Base-by-base conservation (phyloP, 2,329 filamentous ascomycete genomes). In the Aspergillus vadensis region DNA sequence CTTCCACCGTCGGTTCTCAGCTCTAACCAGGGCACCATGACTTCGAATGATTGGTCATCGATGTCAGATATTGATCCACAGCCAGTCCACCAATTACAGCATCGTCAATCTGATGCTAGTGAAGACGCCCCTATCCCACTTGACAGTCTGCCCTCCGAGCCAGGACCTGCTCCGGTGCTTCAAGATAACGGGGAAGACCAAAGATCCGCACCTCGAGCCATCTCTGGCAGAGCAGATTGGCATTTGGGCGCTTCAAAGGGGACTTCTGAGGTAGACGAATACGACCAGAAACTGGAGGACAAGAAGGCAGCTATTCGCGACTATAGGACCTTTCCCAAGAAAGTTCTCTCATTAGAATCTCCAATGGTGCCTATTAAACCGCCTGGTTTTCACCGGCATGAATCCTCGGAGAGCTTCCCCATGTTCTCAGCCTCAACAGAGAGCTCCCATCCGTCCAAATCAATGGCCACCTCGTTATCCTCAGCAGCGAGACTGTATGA, bases 361-460 rank as follows among this genome's bases (percentile, higher is more conserved):
- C 67, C 74, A 21, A 65, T 72, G 19, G 70, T 71, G 19, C 59
- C 66, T 14, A 70, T 60, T 41, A 70, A 70, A 50, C 70, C 68
- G 65, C 70, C 74, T 61, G 68, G 68, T 65, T 76, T 76, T 67
- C 81, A 63, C 69, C 80, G 83, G 38, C 83, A 85, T 66, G 81
- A 86, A 65, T 88, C 85, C 23, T 80, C 82, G 6, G 86, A 88
- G 63, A 88, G 85, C 70, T 87, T 88, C 65, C 77, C 81, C 21
- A 87, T 88, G 82, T 86, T 88, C 63, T 86, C 85, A 41, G 83
- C 83, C n/a, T 86, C 85, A 9, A 83, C 83, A 1, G 83, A 84
- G 62, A 80, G 80, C 61, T 88, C 85, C 5, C 79, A 83, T 55
- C 79, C 75, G 55, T 79, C 78, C 5, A 79, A 80, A 57, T 87